Percentiles rank a stretch among this genome's conserved stretches.
phyloP scores from a whole-genome alignment of 1,284 basidiomycete species.

The Cerioporus squamosus region DNA sequence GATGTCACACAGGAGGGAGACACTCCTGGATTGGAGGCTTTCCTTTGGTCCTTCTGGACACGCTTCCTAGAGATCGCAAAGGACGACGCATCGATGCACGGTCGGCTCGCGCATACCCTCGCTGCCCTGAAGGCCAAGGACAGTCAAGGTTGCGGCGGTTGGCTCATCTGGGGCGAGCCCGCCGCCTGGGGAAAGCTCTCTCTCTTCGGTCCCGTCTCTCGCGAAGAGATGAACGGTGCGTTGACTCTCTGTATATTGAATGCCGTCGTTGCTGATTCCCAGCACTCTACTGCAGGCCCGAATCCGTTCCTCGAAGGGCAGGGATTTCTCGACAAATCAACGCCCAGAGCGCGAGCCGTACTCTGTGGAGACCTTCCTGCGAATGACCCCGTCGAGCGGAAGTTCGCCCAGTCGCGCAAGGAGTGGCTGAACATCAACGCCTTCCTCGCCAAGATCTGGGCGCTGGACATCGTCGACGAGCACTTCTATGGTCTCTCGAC shows the following conservation, averaged over 20 bases:
- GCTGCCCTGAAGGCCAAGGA: constrained; percentile 10
- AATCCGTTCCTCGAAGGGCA: background rate
- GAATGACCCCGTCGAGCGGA: background rate
- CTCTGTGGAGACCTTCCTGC: constrained; percentile 6
- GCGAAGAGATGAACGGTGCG: constrained; percentile 19
- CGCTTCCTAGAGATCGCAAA: background rate
- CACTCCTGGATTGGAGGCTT: constrained; percentile 14
- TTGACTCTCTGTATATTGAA: background rate
- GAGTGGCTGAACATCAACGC: constrained; percentile 17
- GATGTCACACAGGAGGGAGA: background rate
- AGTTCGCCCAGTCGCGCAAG: constrained; percentile 1
- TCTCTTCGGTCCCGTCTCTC: constrained; percentile 7
- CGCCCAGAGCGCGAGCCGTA: background rate
- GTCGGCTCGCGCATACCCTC: constrained; percentile 9
- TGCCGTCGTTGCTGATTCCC: background rate
- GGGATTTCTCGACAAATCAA: background rate
- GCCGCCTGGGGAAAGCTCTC: constrained; percentile 15
- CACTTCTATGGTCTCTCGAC: constrained; percentile 10
- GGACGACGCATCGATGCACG: constrained; percentile 10
- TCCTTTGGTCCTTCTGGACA: constrained; percentile 21
- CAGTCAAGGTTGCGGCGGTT: constrained; percentile 8
- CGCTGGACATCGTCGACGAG: constrained; percentile 12
- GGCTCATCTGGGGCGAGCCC: constrained; percentile 12
- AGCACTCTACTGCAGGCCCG: background rate
- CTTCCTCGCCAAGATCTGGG: constrained; percentile 18